Evolutionary conservation across 768 basidiomycete species (phyloP).

Genomic region (Collybia sp.): DNA sequence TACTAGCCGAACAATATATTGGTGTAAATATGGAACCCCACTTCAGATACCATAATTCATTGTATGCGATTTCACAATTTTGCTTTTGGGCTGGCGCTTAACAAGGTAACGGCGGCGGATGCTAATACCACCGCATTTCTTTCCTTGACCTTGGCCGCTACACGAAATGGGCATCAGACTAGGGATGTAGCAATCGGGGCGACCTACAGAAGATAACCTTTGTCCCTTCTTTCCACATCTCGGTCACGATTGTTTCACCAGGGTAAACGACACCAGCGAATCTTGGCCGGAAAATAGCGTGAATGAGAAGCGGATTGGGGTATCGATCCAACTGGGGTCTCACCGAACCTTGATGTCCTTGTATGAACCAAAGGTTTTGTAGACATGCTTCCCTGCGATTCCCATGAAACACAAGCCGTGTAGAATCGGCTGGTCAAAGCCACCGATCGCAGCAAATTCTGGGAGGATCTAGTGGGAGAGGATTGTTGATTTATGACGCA

Average conservation of each 20-base stretch:
- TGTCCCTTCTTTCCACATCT: slow-evolving; percentile 96
- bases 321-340: slow-evolving; percentile 15
- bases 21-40: not conserved
- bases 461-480: slow-evolving; percentile 66
- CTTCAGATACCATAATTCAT: not conserved
- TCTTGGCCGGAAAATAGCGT: slow-evolving; percentile 27
- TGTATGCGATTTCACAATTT: slow-evolving; percentile 42
- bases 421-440: slow-evolving; percentile 86
- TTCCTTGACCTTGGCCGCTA: slow-evolving; percentile 89
- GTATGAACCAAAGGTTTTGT: slow-evolving; percentile 81
- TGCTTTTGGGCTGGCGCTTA: slow-evolving; percentile 44
- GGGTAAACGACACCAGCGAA: slow-evolving; percentile 93
- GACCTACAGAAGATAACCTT: slow-evolving; percentile 87
- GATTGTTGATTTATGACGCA: not conserved
- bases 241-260: slow-evolving; percentile 90
- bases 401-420: slow-evolving; percentile 93
- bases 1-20: too few species aligned
- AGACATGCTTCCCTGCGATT: slow-evolving; percentile 87
- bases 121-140: slow-evolving; percentile 66
- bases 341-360: slow-evolving; percentile 94
- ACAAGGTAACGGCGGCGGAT: slow-evolving; percentile 78
- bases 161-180: not conserved
- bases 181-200: not conserved
- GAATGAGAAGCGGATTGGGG: not conserved
- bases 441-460: slow-evolving; percentile 91